Percentiles rank a stretch among this genome's conserved stretches.
phyloP scores from a whole-genome alignment of 75 land plant genomes.

The Selaginella tamariscina region DNA sequence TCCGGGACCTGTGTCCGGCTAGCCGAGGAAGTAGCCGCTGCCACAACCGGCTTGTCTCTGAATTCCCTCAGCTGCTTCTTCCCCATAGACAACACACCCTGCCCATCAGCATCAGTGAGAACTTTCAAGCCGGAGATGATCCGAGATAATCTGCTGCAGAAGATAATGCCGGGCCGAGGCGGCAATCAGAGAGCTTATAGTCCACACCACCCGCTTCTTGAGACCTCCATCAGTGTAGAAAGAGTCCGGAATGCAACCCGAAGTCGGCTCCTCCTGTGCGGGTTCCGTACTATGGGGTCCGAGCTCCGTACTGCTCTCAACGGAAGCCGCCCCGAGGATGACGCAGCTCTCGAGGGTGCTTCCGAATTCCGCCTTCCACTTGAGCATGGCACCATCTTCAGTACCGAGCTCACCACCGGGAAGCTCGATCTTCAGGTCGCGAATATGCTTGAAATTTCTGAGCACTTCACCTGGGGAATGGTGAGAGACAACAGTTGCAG shows the following conservation, averaged over 20 bases:
- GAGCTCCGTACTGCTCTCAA: background rate
- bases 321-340: constrained; percentile 4
- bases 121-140: background rate
- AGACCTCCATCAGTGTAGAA: constrained; percentile 55
- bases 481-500: constrained; percentile 27
- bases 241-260: background rate
- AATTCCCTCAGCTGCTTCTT: constrained; percentile 56
- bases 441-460: constrained; percentile 64
- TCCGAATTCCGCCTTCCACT: constrained; percentile 87
- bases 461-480: constrained; percentile 58
- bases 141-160: background rate
- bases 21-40: constrained; percentile 43
- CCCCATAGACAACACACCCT: constrained; percentile 58
- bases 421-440: constrained; percentile 48
- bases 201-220: background rate
- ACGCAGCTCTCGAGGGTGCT: constrained; percentile 45
- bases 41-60: constrained; percentile 52
- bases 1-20: constrained; percentile 73
- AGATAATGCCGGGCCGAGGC: background rate
- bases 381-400: constrained; percentile 62
- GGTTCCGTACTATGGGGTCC: background rate
- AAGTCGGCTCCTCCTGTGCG: background rate
- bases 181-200: background rate
- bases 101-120: constrained; percentile 21
- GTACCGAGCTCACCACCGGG: constrained; percentile 79